Evolutionary conservation across 257 asterid species (phyloP), one percentile per base, ranked within the genome.

Genomic region (Euphrasia confusa): DNA sequence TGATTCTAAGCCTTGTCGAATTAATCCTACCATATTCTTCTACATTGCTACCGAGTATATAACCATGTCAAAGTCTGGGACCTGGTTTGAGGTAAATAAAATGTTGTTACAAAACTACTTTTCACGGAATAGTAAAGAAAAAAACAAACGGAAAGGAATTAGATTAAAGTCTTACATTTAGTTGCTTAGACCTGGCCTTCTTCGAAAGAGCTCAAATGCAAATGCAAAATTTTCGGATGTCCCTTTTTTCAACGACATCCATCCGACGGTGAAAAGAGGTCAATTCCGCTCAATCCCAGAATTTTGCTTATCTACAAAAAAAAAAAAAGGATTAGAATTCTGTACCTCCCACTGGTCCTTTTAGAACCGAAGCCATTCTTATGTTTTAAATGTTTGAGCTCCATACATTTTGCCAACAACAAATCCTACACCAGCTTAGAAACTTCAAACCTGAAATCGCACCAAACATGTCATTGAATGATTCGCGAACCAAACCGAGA

Each of bases 191-290:
- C 73, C 93, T 78, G 68, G 95, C 85, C 78, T 85, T 85, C 79
- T 83, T 90, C 10, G 96, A 90, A 64, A 90, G 83, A 45, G 95
- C 83, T 71, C 97, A 71, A 64, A 90, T 70, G 78, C 97, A 90
- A 77, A 87, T 85, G 84, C 97, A 90, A 65, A 90, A 93, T 77
- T 87, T 87, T 61, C 97, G 76, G 42, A 67, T 75, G 67, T 90
- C 71, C 70, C 83, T 71, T 73, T 79, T 87, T 87, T 90, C 97
- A 64, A 90, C 96, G 60, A 87, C 95, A 81, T 90, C 97, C 0
- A n/a, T n/a, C n/a, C n/a, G 97, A 81, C 52, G 97, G 97, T 30
- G 97, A 90, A 74, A 90, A 85, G 69, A 90, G 96, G 75, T 90
- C 97, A 17, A 90, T 90, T 63, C 96, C 90, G 73, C 85, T 80